A percentile compares a stretch with the other conserved stretches of the same genome.
Conservation (phyloP, 371 early-diverging fungal species). For the Rhizopus delemar region DNA sequence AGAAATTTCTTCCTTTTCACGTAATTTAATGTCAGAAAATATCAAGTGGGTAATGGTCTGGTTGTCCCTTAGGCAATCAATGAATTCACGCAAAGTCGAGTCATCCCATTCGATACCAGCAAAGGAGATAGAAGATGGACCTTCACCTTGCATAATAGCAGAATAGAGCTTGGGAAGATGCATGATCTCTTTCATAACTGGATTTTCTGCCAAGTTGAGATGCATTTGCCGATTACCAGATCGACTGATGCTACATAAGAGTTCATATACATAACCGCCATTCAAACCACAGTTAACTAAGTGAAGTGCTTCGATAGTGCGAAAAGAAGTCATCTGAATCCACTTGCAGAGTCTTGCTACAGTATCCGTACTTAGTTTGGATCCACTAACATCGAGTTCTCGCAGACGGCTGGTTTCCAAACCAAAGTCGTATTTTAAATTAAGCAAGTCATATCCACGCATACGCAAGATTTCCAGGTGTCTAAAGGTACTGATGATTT, state of each 20-base stretch:
- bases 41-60: conserved; percentile 25
- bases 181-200: conserved; percentile 38
- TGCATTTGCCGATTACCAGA: conserved; percentile 35
- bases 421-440: conserved; percentile 14
- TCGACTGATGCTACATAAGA: conserved; percentile 32
- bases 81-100: conserved; percentile 36
- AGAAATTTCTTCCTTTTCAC: conserved; percentile 25
- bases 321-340: conserved; percentile 36
- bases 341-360: conserved; percentile 28
- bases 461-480: conserved; percentile 24
- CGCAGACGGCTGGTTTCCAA: conserved; percentile 19
- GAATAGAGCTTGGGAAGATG: conserved; percentile 39
- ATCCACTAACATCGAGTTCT: conserved; percentile 30
- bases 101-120: conserved; percentile 48
- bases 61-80: conserved; percentile 43
- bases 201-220: conserved; percentile 34
- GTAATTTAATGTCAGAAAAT: conserved; percentile 31
- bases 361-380: conserved; percentile 10
- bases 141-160: conserved; percentile 39
- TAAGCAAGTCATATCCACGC: conserved; percentile 16
- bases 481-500: conserved; percentile 25
- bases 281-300: conserved; percentile 33
- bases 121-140: conserved; percentile 38
- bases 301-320: conserved; percentile 23
- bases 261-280: conserved; percentile 32